Evolutionary conservation across 768 basidiomycete genomes (phyloP).

Genomic region (Phylloporus sp.): DNA sequence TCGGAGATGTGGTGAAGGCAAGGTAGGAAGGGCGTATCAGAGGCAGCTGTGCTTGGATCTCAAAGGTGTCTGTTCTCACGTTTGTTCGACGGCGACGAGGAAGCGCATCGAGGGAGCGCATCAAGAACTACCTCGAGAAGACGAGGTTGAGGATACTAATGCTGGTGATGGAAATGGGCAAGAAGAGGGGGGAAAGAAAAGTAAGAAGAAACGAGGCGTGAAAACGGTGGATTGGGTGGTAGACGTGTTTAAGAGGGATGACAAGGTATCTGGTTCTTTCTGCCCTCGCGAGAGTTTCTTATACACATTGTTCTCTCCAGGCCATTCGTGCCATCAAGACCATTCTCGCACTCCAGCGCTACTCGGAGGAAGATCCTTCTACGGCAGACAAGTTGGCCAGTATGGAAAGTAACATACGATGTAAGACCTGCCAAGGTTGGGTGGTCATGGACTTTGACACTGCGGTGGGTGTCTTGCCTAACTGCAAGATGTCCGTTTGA

Average conservation of each 20-base stretch:
- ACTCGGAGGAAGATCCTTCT: conserved; percentile 30
- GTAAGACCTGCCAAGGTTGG: conserved; percentile 46
- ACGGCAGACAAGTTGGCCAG: conserved; percentile 18
- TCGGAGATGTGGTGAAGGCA: conserved; percentile 41
- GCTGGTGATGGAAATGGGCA: conserved; percentile 20
- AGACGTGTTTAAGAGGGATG: conserved; percentile 53
- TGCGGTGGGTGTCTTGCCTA: conserved; percentile 37
- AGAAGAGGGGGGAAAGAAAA: background rate
- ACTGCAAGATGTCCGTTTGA: background rate
- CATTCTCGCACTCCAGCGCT: conserved; percentile 31
- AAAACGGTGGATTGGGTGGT: conserved; percentile 43
- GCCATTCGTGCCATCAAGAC: conserved; percentile 43
- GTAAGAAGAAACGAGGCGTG: conserved; percentile 10
- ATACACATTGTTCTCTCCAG: conserved; percentile 27
- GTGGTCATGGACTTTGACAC: conserved; percentile 46
- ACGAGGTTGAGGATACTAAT: background rate
- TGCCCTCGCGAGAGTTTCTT: background rate
- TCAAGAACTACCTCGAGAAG: background rate
- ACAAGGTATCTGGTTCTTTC: conserved; percentile 38
- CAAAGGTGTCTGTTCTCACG: conserved; percentile 54
- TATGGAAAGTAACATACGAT: conserved; percentile 37
- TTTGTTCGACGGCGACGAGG: conserved; percentile 35
- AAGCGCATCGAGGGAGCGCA: background rate
- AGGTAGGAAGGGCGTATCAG: conserved; percentile 31
- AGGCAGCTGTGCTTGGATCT: conserved; percentile 52